These are phyloP conservation scores for Plasmopara viticola DNA, from an alignment of 352 stramenopile genomes.

Conservation along the genomic window DNA sequence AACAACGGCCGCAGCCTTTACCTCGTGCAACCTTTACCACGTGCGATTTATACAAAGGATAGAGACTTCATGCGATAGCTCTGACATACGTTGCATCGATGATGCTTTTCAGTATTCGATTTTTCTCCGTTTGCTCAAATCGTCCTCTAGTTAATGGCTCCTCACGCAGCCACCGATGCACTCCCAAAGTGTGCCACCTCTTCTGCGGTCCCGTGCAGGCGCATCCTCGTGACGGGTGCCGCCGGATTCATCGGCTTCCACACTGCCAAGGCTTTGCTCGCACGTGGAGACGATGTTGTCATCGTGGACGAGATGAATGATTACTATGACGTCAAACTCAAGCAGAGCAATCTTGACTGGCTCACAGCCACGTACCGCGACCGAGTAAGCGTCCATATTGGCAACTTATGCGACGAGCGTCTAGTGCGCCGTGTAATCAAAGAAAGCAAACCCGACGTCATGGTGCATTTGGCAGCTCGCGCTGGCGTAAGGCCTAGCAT, in stretches of 20 bases:
- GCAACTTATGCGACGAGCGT: constrained; percentile 91
- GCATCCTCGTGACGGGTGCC: constrained; percentile 87
- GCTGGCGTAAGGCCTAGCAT: constrained; percentile 96
- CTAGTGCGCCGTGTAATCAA: constrained; percentile 89
- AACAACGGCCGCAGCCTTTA: too few species aligned
- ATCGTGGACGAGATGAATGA: constrained; percentile 98
- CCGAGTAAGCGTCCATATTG: constrained; percentile 76
- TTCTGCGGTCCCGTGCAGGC: constrained; percentile 3
- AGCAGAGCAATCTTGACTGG: constrained; percentile 91
- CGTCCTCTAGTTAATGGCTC: constrained; percentile 16
- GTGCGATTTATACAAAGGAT: too few species aligned
- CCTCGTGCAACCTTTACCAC: too few species aligned
- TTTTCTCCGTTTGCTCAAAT: too few species aligned
- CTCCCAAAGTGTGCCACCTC: constrained; percentile 4
- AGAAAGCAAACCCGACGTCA: constrained; percentile 70
- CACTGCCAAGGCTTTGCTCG: constrained; percentile 86
- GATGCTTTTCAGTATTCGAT: not conserved
- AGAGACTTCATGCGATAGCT: too few species aligned
- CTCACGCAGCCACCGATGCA: constrained; percentile 13
- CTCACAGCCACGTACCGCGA: constrained; percentile 54
- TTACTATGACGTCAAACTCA: constrained; percentile 98
- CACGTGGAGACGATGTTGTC: constrained; percentile 88
- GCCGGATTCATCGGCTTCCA: constrained; percentile 97
- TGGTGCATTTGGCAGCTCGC: constrained; percentile 95
- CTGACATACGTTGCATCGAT: too few species aligned